Evolutionary conservation across 768 basidiomycete genomes (phyloP).

Genomic region (Rhodotorula babjevae): DNA sequence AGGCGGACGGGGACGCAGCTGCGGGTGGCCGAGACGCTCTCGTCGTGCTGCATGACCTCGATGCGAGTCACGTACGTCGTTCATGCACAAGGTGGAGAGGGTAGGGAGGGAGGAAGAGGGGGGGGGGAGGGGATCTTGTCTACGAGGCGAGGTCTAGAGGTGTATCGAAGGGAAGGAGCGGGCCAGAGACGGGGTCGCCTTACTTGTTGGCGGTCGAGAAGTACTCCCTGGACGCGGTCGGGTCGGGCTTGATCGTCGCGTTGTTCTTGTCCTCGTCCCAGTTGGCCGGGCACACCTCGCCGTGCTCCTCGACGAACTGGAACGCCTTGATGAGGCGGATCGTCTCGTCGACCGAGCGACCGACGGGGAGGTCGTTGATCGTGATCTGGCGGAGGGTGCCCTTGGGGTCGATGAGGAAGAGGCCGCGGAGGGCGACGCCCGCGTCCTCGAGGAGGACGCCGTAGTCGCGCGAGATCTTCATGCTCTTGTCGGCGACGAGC

Average conservation of each 20-base stretch:
- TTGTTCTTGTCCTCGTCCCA: slow-evolving; percentile 44
- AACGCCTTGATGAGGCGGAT: slow-evolving; percentile 85
- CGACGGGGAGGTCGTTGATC: slow-evolving; percentile 87
- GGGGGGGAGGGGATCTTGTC: background rate
- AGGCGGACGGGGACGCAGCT: background rate
- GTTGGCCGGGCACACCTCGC: slow-evolving; percentile 88
- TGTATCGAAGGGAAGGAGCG: background rate
- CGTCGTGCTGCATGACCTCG: too few relatives aligned
- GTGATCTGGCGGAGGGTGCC: slow-evolving; percentile 57
- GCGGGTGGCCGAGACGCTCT: background rate
- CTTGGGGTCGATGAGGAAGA: slow-evolving; percentile 82
- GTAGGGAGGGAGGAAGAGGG: background rate
- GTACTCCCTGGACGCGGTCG: slow-evolving; percentile 21
- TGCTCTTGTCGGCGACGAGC: slow-evolving; percentile 71
- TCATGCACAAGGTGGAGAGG: background rate
- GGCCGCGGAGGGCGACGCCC: slow-evolving; percentile 78
- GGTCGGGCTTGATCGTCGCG: slow-evolving; percentile 23
- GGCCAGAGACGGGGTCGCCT: slow-evolving; percentile 19
- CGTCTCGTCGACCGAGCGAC: slow-evolving; percentile 92
- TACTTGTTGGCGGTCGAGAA: slow-evolving; percentile 54
- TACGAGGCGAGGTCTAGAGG: background rate
- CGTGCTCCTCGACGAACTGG: slow-evolving; percentile 77
- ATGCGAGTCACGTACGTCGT: background rate
- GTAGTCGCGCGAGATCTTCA: slow-evolving; percentile 76
- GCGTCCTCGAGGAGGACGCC: slow-evolving; percentile 82